A percentile compares a stretch with the other conserved stretches of the same genome.
phyloP scores from a whole-genome alignment of 768 basidiomycete genomes.

The Sistotremastrum suecicum region DNA sequence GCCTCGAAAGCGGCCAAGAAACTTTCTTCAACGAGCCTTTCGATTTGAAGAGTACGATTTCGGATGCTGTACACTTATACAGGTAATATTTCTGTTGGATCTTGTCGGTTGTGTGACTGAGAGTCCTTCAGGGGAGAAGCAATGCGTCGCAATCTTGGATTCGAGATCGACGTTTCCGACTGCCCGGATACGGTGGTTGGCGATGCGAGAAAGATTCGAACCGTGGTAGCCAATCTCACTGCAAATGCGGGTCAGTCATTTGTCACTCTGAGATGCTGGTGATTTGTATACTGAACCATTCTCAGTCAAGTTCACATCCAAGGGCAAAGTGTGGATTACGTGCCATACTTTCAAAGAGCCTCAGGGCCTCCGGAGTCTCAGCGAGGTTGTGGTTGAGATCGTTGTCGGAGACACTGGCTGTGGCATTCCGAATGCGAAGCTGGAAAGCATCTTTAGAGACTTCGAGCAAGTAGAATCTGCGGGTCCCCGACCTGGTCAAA shows the following conservation, averaged over 20 bases:
- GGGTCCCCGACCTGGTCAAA: conserved; percentile 26
- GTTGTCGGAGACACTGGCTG: conserved; percentile 58
- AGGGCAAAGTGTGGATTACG: conserved; percentile 45
- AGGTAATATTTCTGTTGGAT: conserved; percentile 5
- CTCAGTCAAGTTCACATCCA: conserved; percentile 56
- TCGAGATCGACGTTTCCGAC: conserved; percentile 37
- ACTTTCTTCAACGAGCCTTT: conserved; percentile 69
- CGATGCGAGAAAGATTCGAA: conserved; percentile 59
- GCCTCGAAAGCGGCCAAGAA: conserved; percentile 61
- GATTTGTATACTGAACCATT: conserved; percentile 1
- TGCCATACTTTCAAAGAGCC: conserved; percentile 40
- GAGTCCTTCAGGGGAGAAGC: conserved; percentile 36
- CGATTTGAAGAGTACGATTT: conserved; percentile 43
- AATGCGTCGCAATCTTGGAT: conserved; percentile 40
- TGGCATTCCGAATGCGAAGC: conserved; percentile 50
- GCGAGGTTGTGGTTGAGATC: conserved; percentile 50
- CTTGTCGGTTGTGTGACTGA: background rate
- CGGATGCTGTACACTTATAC: conserved; percentile 50
- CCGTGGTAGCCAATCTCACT: conserved; percentile 64
- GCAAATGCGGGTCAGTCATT: conserved; percentile 50
- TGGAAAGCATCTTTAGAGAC: conserved; percentile 67
- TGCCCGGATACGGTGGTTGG: conserved; percentile 53
- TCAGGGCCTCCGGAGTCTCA: conserved; percentile 29
- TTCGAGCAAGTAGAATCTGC: conserved; percentile 62
- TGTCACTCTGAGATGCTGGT: background rate